A percentile compares a stretch with the other conserved stretches of the same genome.
Evolutionary conservation across 805 yeast species (phyloP).

Genomic region (Tetrapisispora namnaoensis): DNA sequence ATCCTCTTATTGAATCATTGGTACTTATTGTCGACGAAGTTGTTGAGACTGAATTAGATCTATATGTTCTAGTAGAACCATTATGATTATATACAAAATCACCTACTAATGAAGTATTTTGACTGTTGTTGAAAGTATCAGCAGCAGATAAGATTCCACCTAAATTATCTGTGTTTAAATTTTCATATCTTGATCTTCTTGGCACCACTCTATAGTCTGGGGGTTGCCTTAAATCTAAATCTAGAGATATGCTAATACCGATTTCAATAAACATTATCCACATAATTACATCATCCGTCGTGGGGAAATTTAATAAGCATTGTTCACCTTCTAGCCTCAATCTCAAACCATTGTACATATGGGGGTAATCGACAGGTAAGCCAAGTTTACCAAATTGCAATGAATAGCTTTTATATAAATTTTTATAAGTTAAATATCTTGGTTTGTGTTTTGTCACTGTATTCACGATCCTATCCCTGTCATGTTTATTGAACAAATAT

Average conservation of each 20-base stretch:
- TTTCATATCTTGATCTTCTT: slow-evolving; percentile 43
- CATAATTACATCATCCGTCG: slow-evolving; percentile 55
- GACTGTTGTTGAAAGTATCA: background rate
- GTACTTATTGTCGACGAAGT: background rate
- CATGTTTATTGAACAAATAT: slow-evolving; percentile 21
- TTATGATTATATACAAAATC: background rate
- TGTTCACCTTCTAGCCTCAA: slow-evolving; percentile 80
- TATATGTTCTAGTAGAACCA: background rate
- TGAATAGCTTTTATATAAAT: slow-evolving; percentile 55
- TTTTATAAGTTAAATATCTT: slow-evolving; percentile 26
- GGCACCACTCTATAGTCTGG: slow-evolving; percentile 80
- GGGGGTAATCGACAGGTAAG: slow-evolving; percentile 73
- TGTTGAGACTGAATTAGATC: background rate
- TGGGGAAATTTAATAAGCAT: slow-evolving; percentile 53
- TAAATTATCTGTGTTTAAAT: background rate
- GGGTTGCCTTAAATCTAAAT: slow-evolving; percentile 56
- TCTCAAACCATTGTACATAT: slow-evolving; percentile 58
- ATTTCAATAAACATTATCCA: slow-evolving; percentile 69
- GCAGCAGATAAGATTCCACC: background rate
- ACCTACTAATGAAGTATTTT: background rate
- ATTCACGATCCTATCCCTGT: slow-evolving; percentile 19
- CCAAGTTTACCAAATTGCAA: slow-evolving; percentile 81
- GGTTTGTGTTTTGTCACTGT: slow-evolving; percentile 12
- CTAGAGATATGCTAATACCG: slow-evolving; percentile 75
- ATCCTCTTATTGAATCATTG: background rate